Percentiles rank a stretch among this genome's conserved stretches.
Evolutionary conservation across 352 stramenopile species (phyloP).

Genomic region (Phytopythium oedochilum): DNA sequence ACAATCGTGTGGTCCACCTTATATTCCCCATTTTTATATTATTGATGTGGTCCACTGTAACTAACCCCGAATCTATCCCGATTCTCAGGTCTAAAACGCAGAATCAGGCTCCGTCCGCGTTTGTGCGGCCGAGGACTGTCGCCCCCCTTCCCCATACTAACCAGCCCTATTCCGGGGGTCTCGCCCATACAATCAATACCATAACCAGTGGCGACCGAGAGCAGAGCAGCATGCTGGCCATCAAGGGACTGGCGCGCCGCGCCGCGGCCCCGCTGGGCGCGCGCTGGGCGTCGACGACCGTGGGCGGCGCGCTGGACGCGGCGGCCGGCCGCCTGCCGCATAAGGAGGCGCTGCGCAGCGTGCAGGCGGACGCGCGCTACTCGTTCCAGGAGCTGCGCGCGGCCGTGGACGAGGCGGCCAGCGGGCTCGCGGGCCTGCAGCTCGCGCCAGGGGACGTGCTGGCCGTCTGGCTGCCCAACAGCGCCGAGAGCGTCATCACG

Average conservation of each 20-base stretch:
- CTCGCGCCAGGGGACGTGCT: constrained; percentile 73
- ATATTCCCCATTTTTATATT: neutral
- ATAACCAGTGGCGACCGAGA: neutral
- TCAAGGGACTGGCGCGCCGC: constrained; percentile 46
- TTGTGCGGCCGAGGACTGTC: too few species aligned
- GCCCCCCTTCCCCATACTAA: too few species aligned
- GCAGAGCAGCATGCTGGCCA: constrained; percentile 41
- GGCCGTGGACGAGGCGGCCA: constrained; percentile 69
- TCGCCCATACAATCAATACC: too few species aligned
- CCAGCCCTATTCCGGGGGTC: too few species aligned
- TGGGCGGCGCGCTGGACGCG: constrained; percentile 67
- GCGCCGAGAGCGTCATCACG: constrained; percentile 70
- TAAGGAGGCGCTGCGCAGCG: constrained; percentile 80
- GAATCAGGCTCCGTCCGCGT: too few species aligned
- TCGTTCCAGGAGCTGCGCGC: constrained; percentile 83
- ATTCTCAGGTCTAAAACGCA: too few species aligned
- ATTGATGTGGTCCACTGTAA: too few species aligned
- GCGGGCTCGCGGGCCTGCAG: constrained; percentile 71
- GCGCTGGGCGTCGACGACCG: constrained; percentile 33
- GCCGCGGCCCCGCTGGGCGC: constrained; percentile 17
- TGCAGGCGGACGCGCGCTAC: constrained; percentile 82
- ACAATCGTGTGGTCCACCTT: neutral
- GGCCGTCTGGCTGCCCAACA: constrained; percentile 84
- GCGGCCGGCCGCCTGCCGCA: constrained; percentile 75
- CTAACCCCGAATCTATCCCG: too few species aligned